Evolutionary conservation across 2,329 filamentous ascomycete genomes (phyloP), one percentile per base, ranked within the genome.

Genomic region (Aspergillus versicolor): DNA sequence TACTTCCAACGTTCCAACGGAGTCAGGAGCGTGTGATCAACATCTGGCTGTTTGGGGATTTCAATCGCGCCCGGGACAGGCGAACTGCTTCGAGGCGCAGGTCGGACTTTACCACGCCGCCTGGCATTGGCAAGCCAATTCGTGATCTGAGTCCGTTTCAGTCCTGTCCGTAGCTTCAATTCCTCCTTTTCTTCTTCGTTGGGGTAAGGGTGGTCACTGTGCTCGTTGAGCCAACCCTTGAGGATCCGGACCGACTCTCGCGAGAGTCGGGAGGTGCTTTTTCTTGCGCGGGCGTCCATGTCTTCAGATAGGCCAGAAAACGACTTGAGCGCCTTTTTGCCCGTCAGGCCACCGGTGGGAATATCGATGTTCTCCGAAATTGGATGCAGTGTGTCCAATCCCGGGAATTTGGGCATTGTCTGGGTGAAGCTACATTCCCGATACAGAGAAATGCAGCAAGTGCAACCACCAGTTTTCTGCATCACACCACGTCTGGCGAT

Each of bases 111-210:
- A 65, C 90, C 88, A 61, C 92, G 84, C 56, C 92, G 85, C 43
- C 92, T 86, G 56, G 91, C 91, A 73, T 96, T 96, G 58, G 92
- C 92, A 46, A 96, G 84, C 92, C 92, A 96, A 71, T 95, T 96
- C 11, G 88, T 88, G 65, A 96, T 93, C 69, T 97, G 92, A 13
- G 83, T 88, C 66, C 90, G 86, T 71, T 86, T 92, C 41, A 97
- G 80, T 7, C 91, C 91, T 1, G 92, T 96, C 65, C 89, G 84
- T 46, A 84, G 82, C 73, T 91, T 88, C 24, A 97, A 79, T 60
- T 85, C 83, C 63, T 92, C 89, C 68, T 93, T 95, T 70, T 96
- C 90, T 57, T 91, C 87, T 43, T 96, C 91, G 34, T 86, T 92
- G 5, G 92, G 92, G 70, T 96, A 97, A 0, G 92, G 92, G 65